Evolutionary conservation across 164 flowering plant species (phyloP), one percentile per base, ranked within the genome.

Genomic region (Magnolia kwangsiensis): DNA sequence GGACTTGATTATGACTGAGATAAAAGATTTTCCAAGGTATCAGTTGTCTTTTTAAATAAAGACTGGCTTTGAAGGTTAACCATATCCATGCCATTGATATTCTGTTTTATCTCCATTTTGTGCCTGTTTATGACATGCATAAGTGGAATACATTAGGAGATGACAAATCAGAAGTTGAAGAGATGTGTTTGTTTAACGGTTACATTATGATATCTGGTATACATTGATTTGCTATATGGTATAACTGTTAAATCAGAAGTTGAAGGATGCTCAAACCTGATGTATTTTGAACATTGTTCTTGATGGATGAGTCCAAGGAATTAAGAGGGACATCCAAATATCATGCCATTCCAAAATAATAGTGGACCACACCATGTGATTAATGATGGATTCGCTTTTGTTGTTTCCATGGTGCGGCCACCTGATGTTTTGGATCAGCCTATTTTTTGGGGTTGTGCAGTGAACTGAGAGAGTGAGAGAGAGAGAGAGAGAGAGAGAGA

Each of bases 1-100:
- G 91, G 91, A 74, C 95, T 96, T 79, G 99, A 96, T 82, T 96
- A 94, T 87, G 99, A 94, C 64, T 91, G 98, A 74, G 99, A 96
- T 78, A 96, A 89, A 82, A 93, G 75, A 81, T 96, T 96, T 79
- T 96, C 99, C 23, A 94, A 94, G 98, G 99, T 96, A 91, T 77
- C 65, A 73, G 55, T 76, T 20, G 76, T 81, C 86, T 78, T 83
- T 86, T 79, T 84, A 74, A 69, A 70, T 76, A 73, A 71, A 76
- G 75, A 68, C 10, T 72, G 45, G 6, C 45, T 37, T 37, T 58
- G 11, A 11, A 18, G 66, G 63, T 58, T 71, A 64, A 64, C 51
- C 63, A 24, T 74, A 64, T 59, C 45, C 4, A 37, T 37, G 45
- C 45, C 45, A 37, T 37, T 51, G n/a, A 13, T 21, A 61, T 21